Evolutionary conservation across 2,329 filamentous ascomycete species (phyloP), one percentile per base, ranked within the genome.

Genomic region (Penicillium nordicum): DNA sequence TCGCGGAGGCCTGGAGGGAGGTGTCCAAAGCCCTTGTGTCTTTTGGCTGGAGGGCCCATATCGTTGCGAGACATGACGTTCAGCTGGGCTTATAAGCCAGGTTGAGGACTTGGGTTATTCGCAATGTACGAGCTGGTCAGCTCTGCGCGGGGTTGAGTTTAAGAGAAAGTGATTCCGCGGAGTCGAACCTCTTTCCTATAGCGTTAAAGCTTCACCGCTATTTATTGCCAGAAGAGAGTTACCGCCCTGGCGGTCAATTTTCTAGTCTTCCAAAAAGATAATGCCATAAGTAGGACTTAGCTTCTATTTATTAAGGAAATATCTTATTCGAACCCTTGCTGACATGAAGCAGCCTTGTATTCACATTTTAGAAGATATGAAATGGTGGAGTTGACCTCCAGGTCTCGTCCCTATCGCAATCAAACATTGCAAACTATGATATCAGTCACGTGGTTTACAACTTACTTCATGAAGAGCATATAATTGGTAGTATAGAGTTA

Each of bases 1-100:
- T 75, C 72, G 62, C 72, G 73, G 14, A 75, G 63, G 46, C 68
- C 65, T 51, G 66, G 59, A 44, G 72, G 72, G 14, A 74, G 66
- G 47, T 72, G 70, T 23, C 57, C 61, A 53, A 67, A 68, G 61
- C 67, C 70, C 59, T 74, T 75, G 57, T 67, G 73, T 65, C 72
- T 64, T 64, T 75, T 75, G 62, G 72, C 71, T 43, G 73, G 72
- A 32, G 73, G 73, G 18, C 63, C 64, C 60, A 64, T 64, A 29
- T 73, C 73, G 53, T 72, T 63, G 53, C 70, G 64, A 49, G 70
- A 66, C 73, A 75, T 75, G 48, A 50, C 63, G 11, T 25, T 38
- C 23, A 27, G 27, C 44, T 54, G 5, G 37, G 12, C 37, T 30
- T n/a, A 14, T 9, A 27, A 32, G 21, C 38, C 32, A 21, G n/a